Evolutionary conservation across 1,139 yeast species (phyloP), one percentile per base, ranked within the genome.

Genomic region (Candida dubliniensis): DNA sequence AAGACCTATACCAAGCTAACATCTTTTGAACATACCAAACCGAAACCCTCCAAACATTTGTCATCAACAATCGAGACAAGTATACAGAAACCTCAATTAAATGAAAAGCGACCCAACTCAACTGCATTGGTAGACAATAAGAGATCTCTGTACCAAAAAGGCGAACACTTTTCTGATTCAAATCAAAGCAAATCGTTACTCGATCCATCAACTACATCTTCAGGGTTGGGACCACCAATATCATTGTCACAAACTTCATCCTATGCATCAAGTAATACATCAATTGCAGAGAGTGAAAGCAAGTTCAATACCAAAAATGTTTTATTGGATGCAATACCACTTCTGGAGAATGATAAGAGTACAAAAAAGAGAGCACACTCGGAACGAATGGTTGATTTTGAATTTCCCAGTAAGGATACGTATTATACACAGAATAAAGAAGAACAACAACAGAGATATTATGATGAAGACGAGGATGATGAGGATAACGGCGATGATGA

Each of bases 241-340:
- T 18, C 38, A 12, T 26, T 48, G n/a, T 41, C 47, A 14, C 44
- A 36, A 26, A 45, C 27, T 12, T 24, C 43, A 10, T 33, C 42
- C 2, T 38, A 30, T 27, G 38, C 40, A 14, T 25, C 35, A 9
- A 42, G 46, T 26, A 45, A 40, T 35, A 34, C 47, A 4, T 57
- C 60, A 0, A 43, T 54, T 8, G 52, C 50, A 1, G 49, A 49
- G n/a, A 53, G 53, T 23, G 53, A 47, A 25, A 42, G 40, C 25
- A 49, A 53, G 31, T 55, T 54, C 38, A 54, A 57, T 32, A 49
- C 56, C 5, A 60, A 57, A 39, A 55, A 43, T 41, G 61, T 55
- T 11, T 44, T 47, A 26, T 59, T 58, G 40, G 51, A 53, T 11
- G 25, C 44, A 30, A 25, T 38, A 10, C 45, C 9, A 23, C 23